Evolutionary conservation across 192 early-diverging fungal species (phyloP).

Genomic region (Rhizoclosmatium globosum): DNA sequence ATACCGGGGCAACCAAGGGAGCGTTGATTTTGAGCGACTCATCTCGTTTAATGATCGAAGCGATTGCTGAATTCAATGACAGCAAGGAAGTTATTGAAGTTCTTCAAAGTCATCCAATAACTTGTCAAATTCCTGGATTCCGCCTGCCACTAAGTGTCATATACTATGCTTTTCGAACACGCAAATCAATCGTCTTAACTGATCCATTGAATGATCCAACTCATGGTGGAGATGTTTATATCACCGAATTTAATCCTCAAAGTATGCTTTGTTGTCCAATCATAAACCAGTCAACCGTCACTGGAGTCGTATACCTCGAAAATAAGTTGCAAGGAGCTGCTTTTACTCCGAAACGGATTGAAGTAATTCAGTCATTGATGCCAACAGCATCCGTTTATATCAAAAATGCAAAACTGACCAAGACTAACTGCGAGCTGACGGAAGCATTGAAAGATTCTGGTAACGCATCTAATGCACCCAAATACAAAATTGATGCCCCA

Average conservation of each 20-base stretch:
- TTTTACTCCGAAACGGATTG: constrained; percentile 51
- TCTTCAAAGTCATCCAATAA: constrained; percentile 37
- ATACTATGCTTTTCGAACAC: constrained; percentile 51
- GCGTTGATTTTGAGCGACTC: constrained; percentile 46
- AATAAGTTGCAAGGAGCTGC: constrained; percentile 55
- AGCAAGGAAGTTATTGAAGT: constrained; percentile 41
- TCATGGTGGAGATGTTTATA: constrained; percentile 53
- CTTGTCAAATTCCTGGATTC: constrained; percentile 31
- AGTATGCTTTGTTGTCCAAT: constrained; percentile 63
- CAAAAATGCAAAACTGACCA: constrained; percentile 57
- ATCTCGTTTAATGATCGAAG: constrained; percentile 47
- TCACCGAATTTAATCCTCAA: constrained; percentile 46
- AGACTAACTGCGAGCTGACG: constrained; percentile 57
- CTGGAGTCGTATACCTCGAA: constrained; percentile 60
- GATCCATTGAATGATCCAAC: constrained; percentile 47
- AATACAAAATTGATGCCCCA: constrained; percentile 63
- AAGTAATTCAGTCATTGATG: constrained; percentile 60
- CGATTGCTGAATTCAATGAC: constrained; percentile 43
- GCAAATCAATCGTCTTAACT: constrained; percentile 50
- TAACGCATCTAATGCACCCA: constrained; percentile 41
- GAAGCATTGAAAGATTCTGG: constrained; percentile 48
- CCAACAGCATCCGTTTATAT: constrained; percentile 58
- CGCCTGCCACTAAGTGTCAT: constrained; percentile 48
- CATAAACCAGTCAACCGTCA: constrained; percentile 54
- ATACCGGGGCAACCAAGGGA: constrained; percentile 57